Base-by-base conservation (phyloP, 176 grass and related monocot genomes). In the Ensete glaucum region DNA sequence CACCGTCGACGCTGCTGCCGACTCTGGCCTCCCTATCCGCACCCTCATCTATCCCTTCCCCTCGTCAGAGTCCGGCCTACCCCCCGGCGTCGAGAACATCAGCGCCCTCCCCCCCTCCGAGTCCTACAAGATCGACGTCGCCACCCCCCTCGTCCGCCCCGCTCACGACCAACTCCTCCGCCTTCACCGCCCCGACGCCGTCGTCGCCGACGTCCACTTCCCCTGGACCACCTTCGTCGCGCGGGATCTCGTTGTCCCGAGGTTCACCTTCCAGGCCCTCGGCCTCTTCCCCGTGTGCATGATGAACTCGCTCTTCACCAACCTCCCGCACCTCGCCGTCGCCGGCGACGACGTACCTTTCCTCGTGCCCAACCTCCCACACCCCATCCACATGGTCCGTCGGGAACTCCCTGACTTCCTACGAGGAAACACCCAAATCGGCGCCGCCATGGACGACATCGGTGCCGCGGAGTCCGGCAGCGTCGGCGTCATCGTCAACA, bases 251-350 rank as follows among this genome's bases (percentile, higher is more conserved):
- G 83, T 83, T 11, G 76, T 88, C 20, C 85, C 85, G 1, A 85
- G 91, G 62, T 50, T 95, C 78, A 88, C 91, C 16, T 95, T 88
- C 82, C 76, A 90, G 71, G 82, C 88, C 2, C 81, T 90, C 25
- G 85, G 91, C 27, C 80, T 80, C 26, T 94, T 94, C 74, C 78
- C 87, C 53, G 86, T 89, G 73, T 78, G 91, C 56, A 67, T 54
- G 79, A 57, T 57, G 54, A 57, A 57, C 54, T 17, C 13, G 13
- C 54, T 57, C 54, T 57, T 57, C 16, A 57, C 11, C 13, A 57
- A 13, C 54, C 54, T 13, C 11, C 54, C 11, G 0, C 54, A 57
- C 34, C 34, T 43, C 34, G 34, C 34, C 34, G 34, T 43, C 34
- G 34, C 34, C 34, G 34, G 20, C 63, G 63, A 66, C 8, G 63